These are phyloP conservation scores for Kodamaea sagamina DNA, from an alignment of 805 yeast species.

Conservation along the genomic window DNA sequence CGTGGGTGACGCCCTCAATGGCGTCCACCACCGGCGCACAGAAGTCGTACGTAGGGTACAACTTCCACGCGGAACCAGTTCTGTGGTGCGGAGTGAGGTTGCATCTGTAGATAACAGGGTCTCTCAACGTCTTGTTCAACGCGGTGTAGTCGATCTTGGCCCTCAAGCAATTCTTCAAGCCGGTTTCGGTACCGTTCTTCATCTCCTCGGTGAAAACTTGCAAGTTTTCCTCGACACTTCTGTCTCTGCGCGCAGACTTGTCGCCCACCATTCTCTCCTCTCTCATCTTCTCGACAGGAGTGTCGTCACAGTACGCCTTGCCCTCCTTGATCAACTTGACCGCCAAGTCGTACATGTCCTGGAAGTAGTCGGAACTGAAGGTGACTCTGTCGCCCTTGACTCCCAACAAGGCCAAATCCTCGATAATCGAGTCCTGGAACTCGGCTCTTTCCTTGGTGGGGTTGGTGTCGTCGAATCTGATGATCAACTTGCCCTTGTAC, in stretches of 20 bases:
- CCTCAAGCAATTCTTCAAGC: constrained; percentile 88
- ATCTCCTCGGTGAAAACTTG: constrained; percentile 83
- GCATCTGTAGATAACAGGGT: constrained; percentile 97
- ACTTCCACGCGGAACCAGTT: constrained; percentile 90
- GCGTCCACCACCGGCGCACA: constrained; percentile 97
- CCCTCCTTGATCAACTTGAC: constrained; percentile 90
- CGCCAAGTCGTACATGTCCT: constrained; percentile 85
- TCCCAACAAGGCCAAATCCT: constrained; percentile 87
- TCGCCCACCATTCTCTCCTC: constrained; percentile 98
- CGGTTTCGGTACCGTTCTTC: constrained; percentile 92
- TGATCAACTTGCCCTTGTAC: constrained; percentile 94
- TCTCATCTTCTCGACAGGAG: constrained; percentile 93
- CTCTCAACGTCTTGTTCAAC: constrained; percentile 92
- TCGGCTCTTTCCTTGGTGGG: constrained; percentile 96
- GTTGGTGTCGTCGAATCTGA: constrained; percentile 97
- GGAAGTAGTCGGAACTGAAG: constrained; percentile 92
- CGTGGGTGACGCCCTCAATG: constrained; percentile 96
- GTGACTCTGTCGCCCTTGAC: constrained; percentile 89
- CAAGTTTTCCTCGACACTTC: constrained; percentile 90
- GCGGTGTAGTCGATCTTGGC: constrained; percentile 94
- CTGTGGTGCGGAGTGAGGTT: constrained; percentile 97
- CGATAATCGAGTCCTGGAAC: constrained; percentile 90
- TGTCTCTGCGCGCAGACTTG: constrained; percentile 87
- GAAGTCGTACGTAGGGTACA: constrained; percentile 98
- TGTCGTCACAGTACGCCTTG: constrained; percentile 96